Base-by-base conservation (phyloP, 1,284 basidiomycete genomes). In the Boletus calvinii region DNA sequence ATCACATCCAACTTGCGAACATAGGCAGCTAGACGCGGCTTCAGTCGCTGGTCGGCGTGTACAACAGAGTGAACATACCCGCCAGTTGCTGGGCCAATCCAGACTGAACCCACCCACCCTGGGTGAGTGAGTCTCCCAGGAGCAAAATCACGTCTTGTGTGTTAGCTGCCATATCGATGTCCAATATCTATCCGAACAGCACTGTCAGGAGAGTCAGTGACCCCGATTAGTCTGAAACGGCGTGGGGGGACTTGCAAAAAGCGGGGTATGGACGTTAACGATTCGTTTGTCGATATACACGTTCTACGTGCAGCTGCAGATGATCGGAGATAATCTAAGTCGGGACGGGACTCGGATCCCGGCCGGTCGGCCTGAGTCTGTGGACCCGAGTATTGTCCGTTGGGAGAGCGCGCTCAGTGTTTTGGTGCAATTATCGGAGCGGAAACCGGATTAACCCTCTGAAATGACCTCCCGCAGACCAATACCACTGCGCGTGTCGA, bases 1-100 rank as follows among this genome's bases (percentile, higher is more conserved):
- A 94, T 60, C 12, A 95, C 82, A 63, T 95, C 92, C 29, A 92
- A 71, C 65, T 85, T 89, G 52, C 92, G 77, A 34, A 79, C 78
- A 69, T 93, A 94, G 3, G 76, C 78, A 69, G 87, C 90, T 91
- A 59, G 30, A 48, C 12, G 11, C 12, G 22, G 36, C 34, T 54
- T 58, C 46, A 54, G 46, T 15, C 32, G 6, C n/a, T 15, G 40
- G 26, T 29, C 24, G 34, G 38, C 17, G 2, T 31, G 13, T 51
- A 30, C 12, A 15, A 8, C 29, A 46, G 29, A 12, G n/a, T 36
- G 35, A 36, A 71, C 81, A 59, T 66, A 87, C 89, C 73, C 32
- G 85, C 73, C 30, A 92, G 73, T 47, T 75, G 73, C 56, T 84
- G 78, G 1, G 80, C 84, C 57, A 90, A 77, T 9, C 85, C 87